Base-by-base conservation (phyloP, 176 grass and related monocot genomes). In the Oryza nivara region DNA sequence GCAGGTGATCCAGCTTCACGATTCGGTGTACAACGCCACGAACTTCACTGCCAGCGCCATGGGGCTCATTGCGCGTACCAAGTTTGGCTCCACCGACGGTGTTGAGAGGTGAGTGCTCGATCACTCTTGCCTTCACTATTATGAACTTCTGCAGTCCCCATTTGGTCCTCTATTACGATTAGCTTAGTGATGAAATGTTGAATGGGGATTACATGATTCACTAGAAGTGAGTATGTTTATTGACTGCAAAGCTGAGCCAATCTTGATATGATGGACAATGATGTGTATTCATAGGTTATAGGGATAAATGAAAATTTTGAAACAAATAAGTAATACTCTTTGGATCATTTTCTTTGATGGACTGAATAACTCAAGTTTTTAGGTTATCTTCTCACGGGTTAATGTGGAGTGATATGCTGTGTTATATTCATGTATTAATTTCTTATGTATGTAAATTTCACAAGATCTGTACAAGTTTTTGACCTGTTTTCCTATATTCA, bases 1-100 rank as follows among this genome's bases (percentile, higher is more conserved):
- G 52, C 93, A 99, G 88, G 69, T 96, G 26, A 92, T 99, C 45
- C 86, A 90, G 85, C 70, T 99, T 45, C 67, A 92, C 40, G 71
- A 96, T 66, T 73, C 91, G 36, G 96, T 99, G 60, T 99, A 99
- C 74, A 99, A 99, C 79, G 83, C 91, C 34, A 99, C 96, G 38
- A 23, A 94, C 85, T 98, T 93, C 66, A 0, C 0, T 5, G 66
- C 4, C 69, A 92, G 75, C 48, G 96, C 89, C 74, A 94, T 99
- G 91, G 96, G 91, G 6, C 91, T 99, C 46, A 94, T 99, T 28
- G 88, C 93, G 16, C 90, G 96, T 36, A 99, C 80, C 83, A 92
- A 80, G 76, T 99, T 99, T 71, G 96, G 96, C 11, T 93, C 93
- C 43, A 72, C 74, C 22, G 93, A 86, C n/a, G 49, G 63, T 9